Conservation (phyloP, 2,329 filamentous ascomycete species). For the Chalaropsis ovoidea region DNA sequence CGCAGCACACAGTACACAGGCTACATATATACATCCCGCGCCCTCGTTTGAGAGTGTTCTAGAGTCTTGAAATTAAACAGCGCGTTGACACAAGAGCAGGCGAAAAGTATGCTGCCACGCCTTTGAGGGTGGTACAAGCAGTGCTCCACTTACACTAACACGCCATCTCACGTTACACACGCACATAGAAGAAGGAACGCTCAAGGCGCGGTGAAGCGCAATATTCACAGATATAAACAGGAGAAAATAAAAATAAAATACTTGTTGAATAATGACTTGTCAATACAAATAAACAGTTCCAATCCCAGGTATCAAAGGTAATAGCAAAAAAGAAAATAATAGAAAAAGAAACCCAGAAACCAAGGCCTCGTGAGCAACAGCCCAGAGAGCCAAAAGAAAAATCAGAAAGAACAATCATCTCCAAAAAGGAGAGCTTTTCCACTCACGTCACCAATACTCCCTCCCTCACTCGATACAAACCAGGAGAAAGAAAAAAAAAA, state of each 20-base stretch:
- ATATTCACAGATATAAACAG: too few species aligned
- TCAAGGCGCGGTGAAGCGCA: too few species aligned
- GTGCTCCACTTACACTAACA: background rate
- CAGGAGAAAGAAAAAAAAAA: too few species aligned
- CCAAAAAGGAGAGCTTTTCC: too few species aligned
- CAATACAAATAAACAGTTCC: constrained; percentile 5
- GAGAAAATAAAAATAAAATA: background rate
- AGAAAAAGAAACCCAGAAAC: background rate
- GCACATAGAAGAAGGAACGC: too few species aligned
- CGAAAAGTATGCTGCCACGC: background rate
- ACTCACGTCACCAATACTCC: too few species aligned
- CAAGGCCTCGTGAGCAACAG: background rate
- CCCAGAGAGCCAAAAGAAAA: background rate
- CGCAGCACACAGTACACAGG: too few species aligned
- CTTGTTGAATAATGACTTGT: constrained; percentile 5
- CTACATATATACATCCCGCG: too few species aligned
- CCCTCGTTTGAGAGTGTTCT: constrained; percentile 4
- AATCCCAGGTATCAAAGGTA: background rate
- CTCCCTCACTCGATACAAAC: too few species aligned
- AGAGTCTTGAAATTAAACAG: background rate
- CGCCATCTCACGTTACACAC: background rate
- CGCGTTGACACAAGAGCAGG: background rate
- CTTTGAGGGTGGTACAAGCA: too few species aligned
- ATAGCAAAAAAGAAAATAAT: background rate
- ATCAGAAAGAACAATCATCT: too few species aligned